Evolutionary conservation across 148 eudicot species (phyloP).

Genomic region (Chenopodium suecicum): DNA sequence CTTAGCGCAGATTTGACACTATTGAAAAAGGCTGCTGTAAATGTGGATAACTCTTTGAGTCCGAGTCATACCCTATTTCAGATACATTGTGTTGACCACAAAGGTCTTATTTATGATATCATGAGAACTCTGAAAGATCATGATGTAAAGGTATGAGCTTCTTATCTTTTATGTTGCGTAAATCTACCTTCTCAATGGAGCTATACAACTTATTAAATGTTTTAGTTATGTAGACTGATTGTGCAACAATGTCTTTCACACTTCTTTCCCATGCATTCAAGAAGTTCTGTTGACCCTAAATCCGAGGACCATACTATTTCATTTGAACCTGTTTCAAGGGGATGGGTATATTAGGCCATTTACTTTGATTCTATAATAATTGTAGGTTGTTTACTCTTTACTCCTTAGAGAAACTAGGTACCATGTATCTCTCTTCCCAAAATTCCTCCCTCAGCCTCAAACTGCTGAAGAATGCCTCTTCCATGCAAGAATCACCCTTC

Average conservation of each 20-base stretch:
- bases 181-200: neutral
- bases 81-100: slow-evolving; percentile 72
- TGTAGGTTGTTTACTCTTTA: neutral
- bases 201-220: neutral
- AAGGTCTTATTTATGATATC: slow-evolving; percentile 83
- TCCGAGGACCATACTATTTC: neutral
- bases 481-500: neutral
- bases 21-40: slow-evolving; percentile 52
- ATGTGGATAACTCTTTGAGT: slow-evolving; percentile 68
- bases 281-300: neutral
- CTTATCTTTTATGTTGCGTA: slow-evolving; percentile 6
- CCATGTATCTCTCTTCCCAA: neutral
- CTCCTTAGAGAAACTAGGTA: neutral
- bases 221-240: neutral
- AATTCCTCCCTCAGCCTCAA: neutral
- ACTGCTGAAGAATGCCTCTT: neutral
- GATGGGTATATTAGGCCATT: neutral
- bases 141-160: slow-evolving; percentile 53
- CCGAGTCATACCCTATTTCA: slow-evolving; percentile 85
- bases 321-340: neutral
- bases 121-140: slow-evolving; percentile 72
- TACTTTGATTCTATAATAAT: neutral
- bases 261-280: neutral
- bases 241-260: neutral
- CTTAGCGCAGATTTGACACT: slow-evolving; percentile 63